Percentiles rank a stretch among this genome's conserved stretches.
phyloP scores from a whole-genome alignment of 2,329 filamentous ascomycete genomes.

The Fusarium brevicatenulatum region DNA sequence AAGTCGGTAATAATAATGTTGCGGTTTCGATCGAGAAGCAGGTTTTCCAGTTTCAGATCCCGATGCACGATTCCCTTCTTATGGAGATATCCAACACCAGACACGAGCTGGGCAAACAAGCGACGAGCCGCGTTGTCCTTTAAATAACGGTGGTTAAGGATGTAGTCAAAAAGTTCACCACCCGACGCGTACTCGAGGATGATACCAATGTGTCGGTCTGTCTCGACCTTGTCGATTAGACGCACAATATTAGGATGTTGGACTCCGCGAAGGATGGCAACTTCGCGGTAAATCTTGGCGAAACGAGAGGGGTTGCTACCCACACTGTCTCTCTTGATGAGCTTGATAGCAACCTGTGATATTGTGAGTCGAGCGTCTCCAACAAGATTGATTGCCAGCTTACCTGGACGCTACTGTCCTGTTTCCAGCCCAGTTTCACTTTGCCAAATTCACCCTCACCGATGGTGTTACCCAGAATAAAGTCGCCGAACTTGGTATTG shows the following conservation, averaged over 20 bases:
- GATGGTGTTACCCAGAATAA: conserved; percentile 93
- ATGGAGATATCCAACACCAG: conserved; percentile 95
- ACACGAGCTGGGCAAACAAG: conserved; percentile 94
- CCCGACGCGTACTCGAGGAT: conserved; percentile 98
- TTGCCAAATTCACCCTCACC: conserved; percentile 99
- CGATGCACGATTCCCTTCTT: conserved; percentile 99
- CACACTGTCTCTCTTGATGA: conserved; percentile 91
- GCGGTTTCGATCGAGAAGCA: conserved; percentile 92
- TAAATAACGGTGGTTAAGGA: conserved; percentile 93
- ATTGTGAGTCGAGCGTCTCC: conserved; percentile 20
- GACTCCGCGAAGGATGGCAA: conserved; percentile 86
- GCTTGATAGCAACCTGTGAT: conserved; percentile 89
- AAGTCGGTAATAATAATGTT: conserved; percentile 99
- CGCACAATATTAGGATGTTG: conserved; percentile 97
- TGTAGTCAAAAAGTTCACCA: conserved; percentile 97
- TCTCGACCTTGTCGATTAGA: conserved; percentile 98
- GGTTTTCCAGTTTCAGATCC: conserved; percentile 95
- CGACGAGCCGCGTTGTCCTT: conserved; percentile 92
- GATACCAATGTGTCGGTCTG: conserved; percentile 95
- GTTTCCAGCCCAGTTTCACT: conserved; percentile 98
- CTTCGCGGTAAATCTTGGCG: conserved; percentile 97
- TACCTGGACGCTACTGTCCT: conserved; percentile 87
- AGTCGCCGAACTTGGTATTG: conserved; percentile 89
- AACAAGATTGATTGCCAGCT: background rate
- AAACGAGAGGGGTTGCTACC: conserved; percentile 88